Evolutionary conservation across 1,139 yeast species (phyloP).

Genomic region (Tardiomyces blankii): DNA sequence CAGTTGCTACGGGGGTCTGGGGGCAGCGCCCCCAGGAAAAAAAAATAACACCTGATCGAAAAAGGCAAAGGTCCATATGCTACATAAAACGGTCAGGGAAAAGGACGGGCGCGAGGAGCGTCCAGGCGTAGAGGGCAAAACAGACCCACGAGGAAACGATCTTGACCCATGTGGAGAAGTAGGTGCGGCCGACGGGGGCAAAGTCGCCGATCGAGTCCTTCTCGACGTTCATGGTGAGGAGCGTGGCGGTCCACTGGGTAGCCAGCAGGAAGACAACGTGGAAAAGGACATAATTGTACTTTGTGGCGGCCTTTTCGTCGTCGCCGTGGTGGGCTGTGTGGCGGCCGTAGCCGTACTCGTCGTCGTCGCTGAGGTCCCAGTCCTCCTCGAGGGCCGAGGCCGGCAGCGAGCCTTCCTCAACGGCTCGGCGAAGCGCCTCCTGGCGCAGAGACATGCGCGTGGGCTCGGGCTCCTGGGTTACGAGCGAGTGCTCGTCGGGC

Average conservation of each 20-base stretch:
- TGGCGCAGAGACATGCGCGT: slow-evolving; percentile 62
- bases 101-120: slow-evolving; percentile 76
- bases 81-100: slow-evolving; percentile 71
- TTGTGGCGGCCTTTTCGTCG: slow-evolving; percentile 58
- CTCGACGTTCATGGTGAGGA: slow-evolving; percentile 82
- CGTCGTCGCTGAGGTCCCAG: slow-evolving; percentile 33
- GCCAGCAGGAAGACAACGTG: slow-evolving; percentile 90
- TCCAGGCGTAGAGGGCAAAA: slow-evolving; percentile 79
- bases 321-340: slow-evolving; percentile 27
- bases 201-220: slow-evolving; percentile 81
- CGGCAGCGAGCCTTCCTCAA: slow-evolving; percentile 88
- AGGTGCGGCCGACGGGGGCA: slow-evolving; percentile 94
- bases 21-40: no score
- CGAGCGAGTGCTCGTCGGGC: slow-evolving; percentile 23
- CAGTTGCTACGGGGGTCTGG: no score
- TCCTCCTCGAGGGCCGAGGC: slow-evolving; percentile 76
- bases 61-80: no score
- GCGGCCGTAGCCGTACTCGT: slow-evolving; percentile 8
- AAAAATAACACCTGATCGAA: no score
- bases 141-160: slow-evolving; percentile 90
- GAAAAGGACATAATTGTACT: slow-evolving; percentile 80
- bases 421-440: slow-evolving; percentile 87
- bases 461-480: slow-evolving; percentile 41
- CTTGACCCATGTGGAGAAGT: slow-evolving; percentile 92
- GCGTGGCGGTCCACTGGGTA: slow-evolving; percentile 93